These are phyloP conservation scores for Solanum hybrid DNA, from an alignment of 305 asterid genomes.

Conservation along the genomic window DNA sequence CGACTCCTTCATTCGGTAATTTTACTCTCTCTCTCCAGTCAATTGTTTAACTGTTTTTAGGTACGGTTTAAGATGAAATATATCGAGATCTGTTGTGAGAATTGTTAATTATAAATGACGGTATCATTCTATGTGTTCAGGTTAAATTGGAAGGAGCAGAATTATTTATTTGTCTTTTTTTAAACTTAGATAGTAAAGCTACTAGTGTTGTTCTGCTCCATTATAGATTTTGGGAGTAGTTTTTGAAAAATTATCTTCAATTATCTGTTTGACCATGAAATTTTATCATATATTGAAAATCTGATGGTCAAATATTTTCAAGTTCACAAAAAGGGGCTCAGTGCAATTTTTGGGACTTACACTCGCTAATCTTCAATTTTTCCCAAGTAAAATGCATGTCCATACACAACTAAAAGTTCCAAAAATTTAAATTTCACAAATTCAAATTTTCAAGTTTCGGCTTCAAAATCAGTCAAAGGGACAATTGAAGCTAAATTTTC, in stretches of 20 bases:
- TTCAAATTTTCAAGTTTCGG: neutral
- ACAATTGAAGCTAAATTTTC: neutral
- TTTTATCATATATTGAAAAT: neutral
- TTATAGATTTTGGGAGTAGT: neutral
- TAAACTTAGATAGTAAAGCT: neutral
- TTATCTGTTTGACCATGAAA: neutral
- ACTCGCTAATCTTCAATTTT: neutral
- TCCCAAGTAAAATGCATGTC: neutral
- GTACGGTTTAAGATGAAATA: neutral
- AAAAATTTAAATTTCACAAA: neutral
- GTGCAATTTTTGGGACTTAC: neutral
- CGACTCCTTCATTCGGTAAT: conserved; percentile 74
- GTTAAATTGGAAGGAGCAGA: neutral
- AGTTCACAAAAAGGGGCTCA: neutral
- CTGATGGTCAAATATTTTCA: neutral
- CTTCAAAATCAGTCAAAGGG: neutral
- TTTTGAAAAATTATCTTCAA: neutral
- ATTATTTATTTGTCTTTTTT: neutral
- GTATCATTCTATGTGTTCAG: neutral
- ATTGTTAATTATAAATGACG: neutral
- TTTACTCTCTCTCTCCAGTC: neutral
- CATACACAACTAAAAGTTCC: neutral
- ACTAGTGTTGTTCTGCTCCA: neutral
- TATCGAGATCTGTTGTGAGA: neutral
- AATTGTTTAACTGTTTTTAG: neutral